Conservation (phyloP, 768 basidiomycete genomes). For the Lyophyllum decastes region DNA sequence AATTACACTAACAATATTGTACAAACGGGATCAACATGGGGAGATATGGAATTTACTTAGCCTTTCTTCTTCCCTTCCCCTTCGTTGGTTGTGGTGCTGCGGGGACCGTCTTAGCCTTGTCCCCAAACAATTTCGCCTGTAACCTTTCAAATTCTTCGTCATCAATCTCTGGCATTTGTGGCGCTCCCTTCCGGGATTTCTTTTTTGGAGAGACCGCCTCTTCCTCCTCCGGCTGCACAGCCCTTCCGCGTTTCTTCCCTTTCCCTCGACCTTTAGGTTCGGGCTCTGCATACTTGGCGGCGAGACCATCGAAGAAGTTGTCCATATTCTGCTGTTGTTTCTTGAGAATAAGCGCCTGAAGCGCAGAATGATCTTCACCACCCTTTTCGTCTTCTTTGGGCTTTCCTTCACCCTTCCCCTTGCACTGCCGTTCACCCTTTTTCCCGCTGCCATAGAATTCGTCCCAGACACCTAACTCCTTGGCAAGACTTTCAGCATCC, state of each 20-base stretch:
- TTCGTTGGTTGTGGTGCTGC: slow-evolving; percentile 26
- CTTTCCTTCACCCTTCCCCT: slow-evolving; percentile 46
- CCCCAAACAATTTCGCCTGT: slow-evolving; percentile 56
- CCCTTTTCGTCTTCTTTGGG: slow-evolving; percentile 31
- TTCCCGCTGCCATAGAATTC: slow-evolving; percentile 86
- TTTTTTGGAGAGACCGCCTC: slow-evolving; percentile 49
- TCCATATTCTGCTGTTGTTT: slow-evolving; percentile 67
- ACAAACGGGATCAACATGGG: neutral
- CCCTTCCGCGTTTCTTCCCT: slow-evolving; percentile 55
- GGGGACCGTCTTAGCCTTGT: slow-evolving; percentile 36
- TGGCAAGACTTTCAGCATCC: slow-evolving; percentile 84
- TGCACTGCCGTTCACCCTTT: slow-evolving; percentile 55
- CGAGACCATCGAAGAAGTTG: slow-evolving; percentile 73
- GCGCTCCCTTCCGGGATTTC: slow-evolving; percentile 38
- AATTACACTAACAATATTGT: neutral
- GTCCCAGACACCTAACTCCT: slow-evolving; percentile 91
- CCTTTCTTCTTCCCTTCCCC: slow-evolving; percentile 24
- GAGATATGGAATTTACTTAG: slow-evolving; percentile 27
- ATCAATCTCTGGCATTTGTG: slow-evolving; percentile 56
- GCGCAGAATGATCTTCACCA: slow-evolving; percentile 61
- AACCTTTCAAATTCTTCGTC: slow-evolving; percentile 66
- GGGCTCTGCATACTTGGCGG: slow-evolving; percentile 69
- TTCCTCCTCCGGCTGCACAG: slow-evolving; percentile 42
- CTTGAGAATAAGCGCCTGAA: slow-evolving; percentile 83
- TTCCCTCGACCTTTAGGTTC: slow-evolving; percentile 48